A percentile compares a stretch with the other conserved stretches of the same genome.
Evolutionary conservation across 441 rosid species (phyloP).

Genomic region (Gossypium trilobum): DNA sequence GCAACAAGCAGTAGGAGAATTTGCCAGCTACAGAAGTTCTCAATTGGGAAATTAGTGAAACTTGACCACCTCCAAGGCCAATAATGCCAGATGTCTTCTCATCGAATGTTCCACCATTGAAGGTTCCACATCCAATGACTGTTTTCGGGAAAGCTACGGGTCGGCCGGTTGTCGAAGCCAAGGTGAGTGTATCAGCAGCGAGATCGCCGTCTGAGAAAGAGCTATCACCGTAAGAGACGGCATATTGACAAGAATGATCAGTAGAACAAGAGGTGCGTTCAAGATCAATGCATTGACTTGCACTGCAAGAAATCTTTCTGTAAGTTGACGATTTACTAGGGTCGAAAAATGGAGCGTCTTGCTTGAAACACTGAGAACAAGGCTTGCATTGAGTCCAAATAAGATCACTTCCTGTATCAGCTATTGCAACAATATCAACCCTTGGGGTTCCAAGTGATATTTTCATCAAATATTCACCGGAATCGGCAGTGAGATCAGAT

Average conservation of each 20-base stretch:
- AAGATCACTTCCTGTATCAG: background rate
- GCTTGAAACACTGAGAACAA: background rate
- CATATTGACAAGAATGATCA: background rate
- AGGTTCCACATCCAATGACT: background rate
- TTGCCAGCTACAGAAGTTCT: background rate
- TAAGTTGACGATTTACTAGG: background rate
- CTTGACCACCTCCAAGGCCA: background rate
- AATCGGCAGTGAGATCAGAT: background rate
- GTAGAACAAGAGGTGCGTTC: background rate
- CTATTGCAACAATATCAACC: background rate
- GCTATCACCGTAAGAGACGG: background rate
- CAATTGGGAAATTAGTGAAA: background rate
- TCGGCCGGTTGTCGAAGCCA: background rate
- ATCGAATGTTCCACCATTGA: background rate
- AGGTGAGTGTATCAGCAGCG: background rate
- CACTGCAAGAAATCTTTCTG: background rate
- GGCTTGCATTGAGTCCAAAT: background rate
- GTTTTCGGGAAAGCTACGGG: background rate
- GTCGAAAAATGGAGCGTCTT: background rate
- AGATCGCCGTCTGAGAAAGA: background rate
- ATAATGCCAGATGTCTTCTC: background rate
- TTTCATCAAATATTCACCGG: background rate
- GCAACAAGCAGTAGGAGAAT: slow-evolving; percentile 1
- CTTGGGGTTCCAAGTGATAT: background rate
- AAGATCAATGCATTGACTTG: background rate